These are phyloP conservation scores for Fraxinus platypoda DNA, from an alignment of 305 asterid species.

Conservation along the genomic window DNA sequence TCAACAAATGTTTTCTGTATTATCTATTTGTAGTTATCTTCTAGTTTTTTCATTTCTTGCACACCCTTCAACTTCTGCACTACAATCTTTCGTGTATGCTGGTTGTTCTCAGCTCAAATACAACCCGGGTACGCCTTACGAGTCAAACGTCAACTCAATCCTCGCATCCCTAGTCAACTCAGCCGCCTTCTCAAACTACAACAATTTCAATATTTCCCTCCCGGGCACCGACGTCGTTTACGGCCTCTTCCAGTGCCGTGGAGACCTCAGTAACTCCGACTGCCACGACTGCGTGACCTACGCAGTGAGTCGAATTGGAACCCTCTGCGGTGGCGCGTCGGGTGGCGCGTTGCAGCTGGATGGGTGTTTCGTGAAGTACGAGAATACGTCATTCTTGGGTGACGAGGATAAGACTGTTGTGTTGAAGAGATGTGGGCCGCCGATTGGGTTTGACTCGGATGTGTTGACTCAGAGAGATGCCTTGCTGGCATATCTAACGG, in stretches of 20 bases:
- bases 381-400: slow-evolving; percentile 64
- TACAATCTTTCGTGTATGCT: slow-evolving; percentile 38
- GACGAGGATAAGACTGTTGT: slow-evolving; percentile 58
- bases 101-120: slow-evolving; percentile 57
- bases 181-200: slow-evolving; percentile 46
- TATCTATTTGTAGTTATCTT: not conserved
- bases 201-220: slow-evolving; percentile 50
- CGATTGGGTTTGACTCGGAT: slow-evolving; percentile 40
- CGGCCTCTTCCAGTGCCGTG: slow-evolving; percentile 73
- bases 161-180: slow-evolving; percentile 55
- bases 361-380: slow-evolving; percentile 65
- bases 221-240: slow-evolving; percentile 50
- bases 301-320: slow-evolving; percentile 46
- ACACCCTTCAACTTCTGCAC: slow-evolving; percentile 1
- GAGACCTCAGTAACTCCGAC: slow-evolving; percentile 45
- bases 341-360: slow-evolving; percentile 65
- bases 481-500: slow-evolving; percentile 46
- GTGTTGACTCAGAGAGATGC: slow-evolving; percentile 46
- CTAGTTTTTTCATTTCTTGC: slow-evolving; percentile 5
- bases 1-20: not conserved
- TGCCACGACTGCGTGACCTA: slow-evolving; percentile 46
- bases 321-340: slow-evolving; percentile 41
- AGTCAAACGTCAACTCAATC: slow-evolving; percentile 46
- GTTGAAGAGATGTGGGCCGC: slow-evolving; percentile 61
- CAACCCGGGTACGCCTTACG: slow-evolving; percentile 48